Percentiles rank a stretch among this genome's conserved stretches.
Evolutionary conservation across 352 stramenopile species (phyloP).

Genomic region (Phytophthora citricola): DNA sequence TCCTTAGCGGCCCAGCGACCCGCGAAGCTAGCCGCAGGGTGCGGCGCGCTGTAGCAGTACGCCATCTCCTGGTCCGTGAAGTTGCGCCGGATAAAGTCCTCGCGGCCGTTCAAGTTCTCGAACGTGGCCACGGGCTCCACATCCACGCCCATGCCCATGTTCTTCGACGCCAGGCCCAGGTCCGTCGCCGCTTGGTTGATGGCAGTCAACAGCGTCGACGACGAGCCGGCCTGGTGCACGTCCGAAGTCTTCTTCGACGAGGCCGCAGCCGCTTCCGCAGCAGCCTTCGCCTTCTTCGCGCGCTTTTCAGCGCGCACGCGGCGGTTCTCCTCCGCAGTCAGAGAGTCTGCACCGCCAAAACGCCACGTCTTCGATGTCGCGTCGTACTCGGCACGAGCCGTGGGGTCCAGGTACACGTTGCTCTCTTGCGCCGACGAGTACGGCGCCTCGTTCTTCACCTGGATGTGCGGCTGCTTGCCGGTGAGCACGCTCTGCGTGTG

Average conservation of each 20-base stretch:
- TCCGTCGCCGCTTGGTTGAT: conserved; percentile 60
- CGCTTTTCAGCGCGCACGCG: conserved; percentile 47
- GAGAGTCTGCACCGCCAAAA: conserved; percentile 59
- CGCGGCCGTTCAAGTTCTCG: conserved; percentile 74
- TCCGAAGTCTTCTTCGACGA: conserved; percentile 29
- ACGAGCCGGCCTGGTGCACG: conserved; percentile 31
- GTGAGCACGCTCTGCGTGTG: conserved; percentile 76
- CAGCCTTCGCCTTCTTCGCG: conserved; percentile 55
- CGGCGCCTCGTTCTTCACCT: conserved; percentile 85
- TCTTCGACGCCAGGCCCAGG: conserved; percentile 57
- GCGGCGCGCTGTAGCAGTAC: conserved; percentile 83
- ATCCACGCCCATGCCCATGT: conserved; percentile 80
- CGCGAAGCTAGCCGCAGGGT: conserved; percentile 87
- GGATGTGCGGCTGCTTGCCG: conserved; percentile 76
- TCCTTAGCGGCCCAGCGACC: conserved; percentile 91
- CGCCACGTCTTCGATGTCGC: conserved; percentile 58
- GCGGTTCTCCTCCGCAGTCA: conserved; percentile 41
- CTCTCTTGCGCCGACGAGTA: conserved; percentile 85
- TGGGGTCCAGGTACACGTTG: conserved; percentile 87
- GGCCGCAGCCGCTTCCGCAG: conserved; percentile 15
- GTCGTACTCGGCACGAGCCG: conserved; percentile 79
- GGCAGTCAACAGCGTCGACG: conserved; percentile 59
- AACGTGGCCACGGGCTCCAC: conserved; percentile 88
- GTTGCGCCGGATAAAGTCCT: conserved; percentile 89
- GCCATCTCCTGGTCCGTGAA: conserved; percentile 89